Evolutionary conservation across 192 early-diverging fungal species (phyloP), one percentile per base, ranked within the genome.

Genomic region (Entomortierella parvispora): DNA sequence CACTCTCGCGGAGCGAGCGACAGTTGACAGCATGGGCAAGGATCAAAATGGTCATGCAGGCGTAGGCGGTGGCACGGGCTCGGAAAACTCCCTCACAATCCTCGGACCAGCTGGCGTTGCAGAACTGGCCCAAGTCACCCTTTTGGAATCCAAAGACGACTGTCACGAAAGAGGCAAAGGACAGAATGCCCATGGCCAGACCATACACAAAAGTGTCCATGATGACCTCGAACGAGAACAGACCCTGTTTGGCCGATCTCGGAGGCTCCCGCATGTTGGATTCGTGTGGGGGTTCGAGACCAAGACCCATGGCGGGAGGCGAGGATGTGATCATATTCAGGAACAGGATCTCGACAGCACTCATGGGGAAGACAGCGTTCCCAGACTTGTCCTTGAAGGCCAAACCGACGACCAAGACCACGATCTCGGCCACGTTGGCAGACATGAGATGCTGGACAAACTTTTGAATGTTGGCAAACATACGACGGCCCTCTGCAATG

Each of bases 21-120:
- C 92, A 93, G 67, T 92, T 94, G 71, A 89, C 90, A 8, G 87
- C 90, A 67, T 94, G 93, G 62, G 94, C 74, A 15, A 96, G 82
- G 31, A 94, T 79, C 25, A 89, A 72, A 12, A 91, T 63, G 0
- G 92, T 91, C 61, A 96, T 80, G 6, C 89, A 90, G 7, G 89
- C 83, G 68, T 92, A 96, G n/a, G 89, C 69, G 0, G 88, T 84
- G 54, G 87, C 91, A 47, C 93, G 93, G 15, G 93, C 92, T 20
- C 86, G 85, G 84, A 88, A 93, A 12, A 92, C 89, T 18, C 81
- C 55, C n/a, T 90, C 82, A 71, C 92, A 94, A 4, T n/a, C 25
- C 2, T 58, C 58, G 1, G 65, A 50, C 23, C 68, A 80, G 2
- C 45, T 50, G 20, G 4, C 20, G 44, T 61, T 93, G 63, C 92